Evolutionary conservation across 352 stramenopile species (phyloP), one percentile per base, ranked within the genome.

Genomic region (Pythium oligandrum): DNA sequence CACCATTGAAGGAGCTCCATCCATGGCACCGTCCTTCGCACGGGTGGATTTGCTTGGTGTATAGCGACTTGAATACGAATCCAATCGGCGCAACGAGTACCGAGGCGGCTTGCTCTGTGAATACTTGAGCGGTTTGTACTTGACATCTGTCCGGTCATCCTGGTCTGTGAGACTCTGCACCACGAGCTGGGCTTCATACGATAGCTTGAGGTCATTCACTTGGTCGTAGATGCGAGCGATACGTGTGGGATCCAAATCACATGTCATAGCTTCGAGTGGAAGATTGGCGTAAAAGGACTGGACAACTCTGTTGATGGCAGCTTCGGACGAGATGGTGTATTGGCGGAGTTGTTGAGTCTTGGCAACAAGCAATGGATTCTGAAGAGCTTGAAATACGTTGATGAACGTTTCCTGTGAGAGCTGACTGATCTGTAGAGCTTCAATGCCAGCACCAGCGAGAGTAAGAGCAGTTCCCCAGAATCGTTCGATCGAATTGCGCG

Each of bases 51-150:
- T 9, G 6, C 49, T n/a, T 31, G 45, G 40, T 32, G 43, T 61
- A 52, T 31, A 66, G 39, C 17, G 17, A 26, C 17, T 26, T 26
- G 17, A 26, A 26, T 26, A 26, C 17, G 17, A 26, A 26, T 26
- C 17, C 17, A 26, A 26, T 26, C 58, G 59, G 30, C 59, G 66
- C 44, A 88, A 50, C 2, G 79, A 88, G 26, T 73, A 77, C 6
- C 71, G 68, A 31, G 78, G 79, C 8, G 63, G 43, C 31, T 81
- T 64, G 10, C 71, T 63, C 35, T 75, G 66, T 4, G 73, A 85
- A 53, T 90, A 90, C 56, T 83, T 73, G n/a, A 90, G 61, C 3
- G 80, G 80, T 52, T 90, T 90, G 67, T 90, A 90, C 61, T 87
- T 90, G 53, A 88, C 59, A 38, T 66, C 70, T 11, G 7, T 12